These are phyloP conservation scores for Lasiodiplodia sp. DNA, from an alignment of 2,329 filamentous ascomycete genomes.

Conservation along the genomic window DNA sequence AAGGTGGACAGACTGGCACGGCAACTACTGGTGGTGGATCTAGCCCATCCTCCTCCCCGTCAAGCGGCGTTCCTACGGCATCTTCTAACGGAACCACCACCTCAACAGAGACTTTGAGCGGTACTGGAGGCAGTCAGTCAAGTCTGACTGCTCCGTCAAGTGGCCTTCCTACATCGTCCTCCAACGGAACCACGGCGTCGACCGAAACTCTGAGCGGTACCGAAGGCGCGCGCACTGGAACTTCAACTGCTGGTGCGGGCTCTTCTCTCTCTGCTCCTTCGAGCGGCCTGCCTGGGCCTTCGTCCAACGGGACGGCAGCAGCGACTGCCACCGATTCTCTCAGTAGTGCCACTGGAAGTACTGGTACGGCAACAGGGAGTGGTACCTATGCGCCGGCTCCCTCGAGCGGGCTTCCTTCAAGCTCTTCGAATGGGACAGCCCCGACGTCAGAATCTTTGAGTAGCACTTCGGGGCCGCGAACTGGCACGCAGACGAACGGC, in stretches of 20 bases:
- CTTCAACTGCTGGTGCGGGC: background rate
- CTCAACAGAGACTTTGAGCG: background rate
- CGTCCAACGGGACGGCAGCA: background rate
- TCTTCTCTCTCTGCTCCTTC: background rate
- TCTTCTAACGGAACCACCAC: background rate
- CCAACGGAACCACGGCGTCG: background rate
- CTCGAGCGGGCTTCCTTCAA: background rate
- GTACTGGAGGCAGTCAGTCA: background rate
- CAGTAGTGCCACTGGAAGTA: background rate
- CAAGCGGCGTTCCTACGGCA: background rate
- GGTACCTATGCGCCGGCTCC: background rate
- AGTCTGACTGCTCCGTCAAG: background rate
- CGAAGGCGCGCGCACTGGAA: background rate
- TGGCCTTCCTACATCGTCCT: background rate
- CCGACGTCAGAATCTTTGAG: too few relatives aligned
- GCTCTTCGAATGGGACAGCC: background rate
- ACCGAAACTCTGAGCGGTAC: conserved; percentile 1
- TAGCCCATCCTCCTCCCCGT: background rate
- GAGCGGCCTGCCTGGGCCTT: background rate
- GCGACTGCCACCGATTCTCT: background rate
- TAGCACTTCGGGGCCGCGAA: too few relatives aligned
- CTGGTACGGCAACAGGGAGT: background rate
- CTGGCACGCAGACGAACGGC: too few relatives aligned
- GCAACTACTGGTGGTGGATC: background rate
- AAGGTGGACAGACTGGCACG: background rate